These are phyloP conservation scores for Ailanthus altissimus DNA, from an alignment of 345 rosid genomes.

Conservation along the genomic window DNA sequence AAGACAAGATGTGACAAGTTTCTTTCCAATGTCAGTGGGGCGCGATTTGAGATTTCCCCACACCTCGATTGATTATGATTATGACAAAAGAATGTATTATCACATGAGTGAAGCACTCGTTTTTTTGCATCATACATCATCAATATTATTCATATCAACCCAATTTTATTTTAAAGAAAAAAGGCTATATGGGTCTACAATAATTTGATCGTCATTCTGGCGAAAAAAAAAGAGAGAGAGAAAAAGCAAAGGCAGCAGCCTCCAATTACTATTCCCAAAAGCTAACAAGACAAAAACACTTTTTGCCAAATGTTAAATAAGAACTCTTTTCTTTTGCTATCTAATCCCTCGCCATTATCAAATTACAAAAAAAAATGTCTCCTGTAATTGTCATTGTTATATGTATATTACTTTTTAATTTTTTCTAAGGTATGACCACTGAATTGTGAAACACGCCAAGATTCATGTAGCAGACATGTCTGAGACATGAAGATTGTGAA, in stretches of 20 bases:
- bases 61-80: neutral
- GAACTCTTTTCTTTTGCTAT: neutral
- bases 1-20: neutral
- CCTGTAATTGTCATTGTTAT: neutral
- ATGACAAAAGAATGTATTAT: neutral
- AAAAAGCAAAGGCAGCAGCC: slow-evolving; percentile 2
- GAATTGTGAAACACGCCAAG: slow-evolving; percentile 4
- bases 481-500: neutral
- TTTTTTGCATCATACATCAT: no score
- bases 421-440: neutral
- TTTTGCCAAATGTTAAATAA: neutral
- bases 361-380: slow-evolving; percentile 7
- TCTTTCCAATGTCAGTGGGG: slow-evolving; percentile 12
- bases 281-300: slow-evolving; percentile 6
- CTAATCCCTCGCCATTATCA: neutral
- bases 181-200: neutral
- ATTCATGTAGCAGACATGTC: slow-evolving; percentile 22
- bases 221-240: neutral
- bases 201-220: neutral
- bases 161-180: no score
- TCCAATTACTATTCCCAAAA: slow-evolving; percentile 7
- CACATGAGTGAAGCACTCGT: no score
- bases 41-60: neutral
- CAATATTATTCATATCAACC: no score
- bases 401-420: neutral